phyloP scores from a whole-genome alignment of 768 basidiomycete genomes.

The Trichaptum fuscoviolaceum region DNA sequence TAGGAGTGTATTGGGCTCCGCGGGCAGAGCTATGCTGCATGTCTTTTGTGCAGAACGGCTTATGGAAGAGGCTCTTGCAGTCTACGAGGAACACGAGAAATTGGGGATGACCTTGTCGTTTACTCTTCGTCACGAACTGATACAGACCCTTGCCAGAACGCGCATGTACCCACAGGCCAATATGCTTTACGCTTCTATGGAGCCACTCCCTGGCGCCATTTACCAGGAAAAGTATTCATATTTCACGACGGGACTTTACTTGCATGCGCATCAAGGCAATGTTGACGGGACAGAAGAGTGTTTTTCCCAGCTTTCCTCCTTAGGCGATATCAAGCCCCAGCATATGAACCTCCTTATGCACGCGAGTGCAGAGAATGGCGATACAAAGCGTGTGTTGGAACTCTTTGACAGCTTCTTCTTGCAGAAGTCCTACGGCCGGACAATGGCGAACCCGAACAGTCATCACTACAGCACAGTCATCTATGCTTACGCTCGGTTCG shows the following conservation, averaged over 20 bases:
- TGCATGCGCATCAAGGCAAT: conserved; percentile 51
- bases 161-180: conserved; percentile 39
- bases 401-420: conserved; percentile 52
- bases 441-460: conserved; percentile 34
- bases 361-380: conserved; percentile 45
- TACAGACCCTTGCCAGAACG: conserved; percentile 38
- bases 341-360: conserved; percentile 48
- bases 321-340: conserved; percentile 19
- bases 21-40: conserved; percentile 39
- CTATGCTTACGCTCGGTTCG: conserved; percentile 43
- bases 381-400: conserved; percentile 33
- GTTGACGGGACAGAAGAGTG: conserved; percentile 35
- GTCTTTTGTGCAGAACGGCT: conserved; percentile 28
- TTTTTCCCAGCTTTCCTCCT: conserved; percentile 32
- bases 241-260: conserved; percentile 42
- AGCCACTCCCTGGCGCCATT: conserved; percentile 10
- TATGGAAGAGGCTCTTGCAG: conserved; percentile 32
- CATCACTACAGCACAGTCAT: conserved; percentile 55
- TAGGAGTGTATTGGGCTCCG: conserved; percentile 21
- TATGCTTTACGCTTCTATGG: conserved; percentile 33
- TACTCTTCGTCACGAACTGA: conserved; percentile 29
- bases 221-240: conserved; percentile 20
- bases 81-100: conserved; percentile 36
- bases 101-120: conserved; percentile 28
- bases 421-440: conserved; percentile 28